Percentiles rank a stretch among this genome's conserved stretches.
Evolutionary conservation across 2,329 filamentous ascomycete genomes (phyloP).

Genomic region (Karstenula rhodostoma): DNA sequence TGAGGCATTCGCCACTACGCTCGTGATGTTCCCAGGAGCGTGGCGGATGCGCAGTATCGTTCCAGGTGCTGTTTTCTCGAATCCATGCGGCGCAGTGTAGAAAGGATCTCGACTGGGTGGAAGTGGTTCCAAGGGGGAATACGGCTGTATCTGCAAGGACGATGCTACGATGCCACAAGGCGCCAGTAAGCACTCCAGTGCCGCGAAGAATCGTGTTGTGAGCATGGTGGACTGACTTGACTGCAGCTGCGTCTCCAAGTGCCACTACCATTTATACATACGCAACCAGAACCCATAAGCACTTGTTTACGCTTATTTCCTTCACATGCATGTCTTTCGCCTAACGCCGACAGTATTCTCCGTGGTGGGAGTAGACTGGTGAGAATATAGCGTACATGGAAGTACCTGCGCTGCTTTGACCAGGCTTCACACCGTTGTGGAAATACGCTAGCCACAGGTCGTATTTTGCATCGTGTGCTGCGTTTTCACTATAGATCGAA

Average conservation of each 20-base stretch:
- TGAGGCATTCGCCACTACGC: conserved; percentile 19
- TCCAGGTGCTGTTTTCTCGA: conserved; percentile 19
- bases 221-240: not conserved
- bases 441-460: not conserved
- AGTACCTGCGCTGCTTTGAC: not conserved
- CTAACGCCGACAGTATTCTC: not conserved
- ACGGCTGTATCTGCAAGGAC: not conserved
- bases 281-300: not conserved
- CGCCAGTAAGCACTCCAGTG: not conserved
- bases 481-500: not conserved
- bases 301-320: not conserved
- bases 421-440: not conserved
- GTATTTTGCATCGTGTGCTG: not conserved
- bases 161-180: not conserved
- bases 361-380: not conserved
- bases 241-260: not conserved
- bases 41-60: conserved; percentile 23
- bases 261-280: not conserved
- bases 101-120: conserved; percentile 24
- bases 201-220: not conserved
- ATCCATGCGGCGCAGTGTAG: conserved; percentile 23
- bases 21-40: conserved; percentile 21
- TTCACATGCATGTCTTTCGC: not conserved
- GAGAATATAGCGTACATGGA: not conserved
- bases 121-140: conserved; percentile 5